Evolutionary conservation across 2,329 filamentous ascomycete genomes (phyloP).

Genomic region (Cytospora mali): DNA sequence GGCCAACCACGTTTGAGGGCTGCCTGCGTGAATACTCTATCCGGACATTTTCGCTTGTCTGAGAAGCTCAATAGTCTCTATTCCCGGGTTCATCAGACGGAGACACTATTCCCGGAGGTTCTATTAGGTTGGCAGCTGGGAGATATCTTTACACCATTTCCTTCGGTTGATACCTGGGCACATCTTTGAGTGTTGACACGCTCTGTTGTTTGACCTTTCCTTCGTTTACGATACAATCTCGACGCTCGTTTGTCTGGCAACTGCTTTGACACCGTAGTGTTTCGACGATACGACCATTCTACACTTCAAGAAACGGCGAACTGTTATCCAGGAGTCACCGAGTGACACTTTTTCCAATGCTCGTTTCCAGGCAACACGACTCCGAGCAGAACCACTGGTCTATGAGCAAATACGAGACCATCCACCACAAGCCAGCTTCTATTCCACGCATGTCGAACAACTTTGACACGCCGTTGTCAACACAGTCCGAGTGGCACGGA

Average conservation of each 20-base stretch:
- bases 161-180: slow-evolving; percentile 1
- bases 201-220: slow-evolving; percentile 7
- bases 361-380: slow-evolving; percentile 57
- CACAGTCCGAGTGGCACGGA: slow-evolving; percentile 60
- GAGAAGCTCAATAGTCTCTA: too few relatives aligned
- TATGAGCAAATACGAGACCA: slow-evolving; percentile 54
- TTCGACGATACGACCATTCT: slow-evolving; percentile 16
- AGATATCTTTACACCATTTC: not conserved
- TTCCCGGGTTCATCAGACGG: too few relatives aligned
- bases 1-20: not conserved
- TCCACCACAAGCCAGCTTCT: slow-evolving; percentile 48
- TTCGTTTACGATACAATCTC: slow-evolving; percentile 10
- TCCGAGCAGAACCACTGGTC: slow-evolving; percentile 59
- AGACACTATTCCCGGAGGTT: too few relatives aligned
- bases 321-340: not conserved
- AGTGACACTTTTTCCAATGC: slow-evolving; percentile 50
- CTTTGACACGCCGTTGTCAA: slow-evolving; percentile 54
- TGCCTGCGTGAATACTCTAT: too few relatives aligned
- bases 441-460: slow-evolving; percentile 60
- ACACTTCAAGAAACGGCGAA: slow-evolving; percentile 8
- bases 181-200: slow-evolving; percentile 7
- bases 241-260: slow-evolving; percentile 17
- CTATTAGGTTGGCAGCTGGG: not conserved
- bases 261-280: slow-evolving; percentile 2
- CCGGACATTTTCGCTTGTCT: too few relatives aligned